These are phyloP conservation scores for Quercus agrifolia DNA, from an alignment of 306 rosid species.

Conservation along the genomic window DNA sequence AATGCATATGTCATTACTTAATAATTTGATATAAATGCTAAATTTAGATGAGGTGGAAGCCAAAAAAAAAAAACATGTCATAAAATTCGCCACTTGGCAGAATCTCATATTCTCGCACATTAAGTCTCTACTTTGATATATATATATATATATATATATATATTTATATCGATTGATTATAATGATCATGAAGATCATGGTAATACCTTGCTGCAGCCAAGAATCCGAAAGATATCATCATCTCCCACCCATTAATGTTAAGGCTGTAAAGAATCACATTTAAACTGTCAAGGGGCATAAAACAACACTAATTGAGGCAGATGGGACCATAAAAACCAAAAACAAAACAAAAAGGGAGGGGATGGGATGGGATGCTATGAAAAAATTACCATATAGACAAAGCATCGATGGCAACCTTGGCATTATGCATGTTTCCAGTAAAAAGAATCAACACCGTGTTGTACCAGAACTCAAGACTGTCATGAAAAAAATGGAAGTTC, in stretches of 20 bases:
- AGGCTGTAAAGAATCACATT: constrained; percentile 32
- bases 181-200: neutral
- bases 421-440: constrained; percentile 52
- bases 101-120: no score
- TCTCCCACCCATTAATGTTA: constrained; percentile 53
- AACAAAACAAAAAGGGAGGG: no score
- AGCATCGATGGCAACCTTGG: constrained; percentile 49
- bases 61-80: no score
- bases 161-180: no score
- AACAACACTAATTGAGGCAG: neutral
- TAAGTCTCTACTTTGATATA: no score
- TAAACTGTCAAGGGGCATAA: neutral
- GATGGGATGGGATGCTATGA: neutral
- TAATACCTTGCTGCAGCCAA: constrained; percentile 50
- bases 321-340: neutral
- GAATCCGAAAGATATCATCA: constrained; percentile 64
- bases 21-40: no score
- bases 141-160: no score
- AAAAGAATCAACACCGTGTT: constrained; percentile 48
- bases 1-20: no score
- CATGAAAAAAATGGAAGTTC: neutral
- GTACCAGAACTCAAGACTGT: constrained; percentile 68
- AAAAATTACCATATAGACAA: constrained; percentile 50
- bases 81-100: no score
- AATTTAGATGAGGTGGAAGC: no score